Evolutionary conservation across 2,329 filamentous ascomycete species (phyloP).

Genomic region (Aureobasidium sp.): DNA sequence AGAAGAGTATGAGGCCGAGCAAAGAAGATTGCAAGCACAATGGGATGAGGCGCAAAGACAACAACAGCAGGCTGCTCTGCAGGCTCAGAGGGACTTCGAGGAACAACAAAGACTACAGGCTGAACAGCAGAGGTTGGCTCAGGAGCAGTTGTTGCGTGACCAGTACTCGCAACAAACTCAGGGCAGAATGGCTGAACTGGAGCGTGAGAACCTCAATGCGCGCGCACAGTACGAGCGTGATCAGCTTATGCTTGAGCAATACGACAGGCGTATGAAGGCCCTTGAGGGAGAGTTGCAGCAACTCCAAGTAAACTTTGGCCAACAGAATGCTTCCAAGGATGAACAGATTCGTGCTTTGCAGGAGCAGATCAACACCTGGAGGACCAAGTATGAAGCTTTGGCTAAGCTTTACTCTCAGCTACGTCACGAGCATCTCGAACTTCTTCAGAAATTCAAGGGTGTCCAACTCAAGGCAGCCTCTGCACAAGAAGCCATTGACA

Average conservation of each 20-base stretch:
- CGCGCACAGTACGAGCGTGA: constrained; percentile 95
- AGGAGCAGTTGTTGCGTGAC: constrained; percentile 80
- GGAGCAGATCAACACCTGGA: constrained; percentile 96
- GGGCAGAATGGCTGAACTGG: constrained; percentile 87
- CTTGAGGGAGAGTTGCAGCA: constrained; percentile 80
- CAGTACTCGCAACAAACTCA: constrained; percentile 92
- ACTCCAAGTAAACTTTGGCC: constrained; percentile 71
- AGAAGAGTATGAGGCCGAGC: constrained; percentile 90
- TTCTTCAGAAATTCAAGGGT: constrained; percentile 91
- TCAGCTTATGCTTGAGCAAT: constrained; percentile 93
- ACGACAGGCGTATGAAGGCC: constrained; percentile 85
- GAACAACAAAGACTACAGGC: constrained; percentile 82
- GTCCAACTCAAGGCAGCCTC: constrained; percentile 95
- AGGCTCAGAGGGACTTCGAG: constrained; percentile 91
- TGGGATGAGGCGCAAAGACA: constrained; percentile 72
- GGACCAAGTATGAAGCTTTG: constrained; percentile 90
- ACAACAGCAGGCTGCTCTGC: constrained; percentile 73
- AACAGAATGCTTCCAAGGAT: constrained; percentile 83
- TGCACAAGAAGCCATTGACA: constrained; percentile 92
- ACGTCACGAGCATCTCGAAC: constrained; percentile 86
- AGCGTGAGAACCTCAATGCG: constrained; percentile 90
- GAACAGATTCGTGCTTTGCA: constrained; percentile 89
- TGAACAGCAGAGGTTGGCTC: constrained; percentile 83
- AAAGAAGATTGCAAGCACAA: constrained; percentile 77
- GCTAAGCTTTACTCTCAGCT: constrained; percentile 97